Percentiles rank a stretch among this genome's conserved stretches.
phyloP scores from a whole-genome alignment of 140 eudicot genomes.

The Anethum foeniculum region DNA sequence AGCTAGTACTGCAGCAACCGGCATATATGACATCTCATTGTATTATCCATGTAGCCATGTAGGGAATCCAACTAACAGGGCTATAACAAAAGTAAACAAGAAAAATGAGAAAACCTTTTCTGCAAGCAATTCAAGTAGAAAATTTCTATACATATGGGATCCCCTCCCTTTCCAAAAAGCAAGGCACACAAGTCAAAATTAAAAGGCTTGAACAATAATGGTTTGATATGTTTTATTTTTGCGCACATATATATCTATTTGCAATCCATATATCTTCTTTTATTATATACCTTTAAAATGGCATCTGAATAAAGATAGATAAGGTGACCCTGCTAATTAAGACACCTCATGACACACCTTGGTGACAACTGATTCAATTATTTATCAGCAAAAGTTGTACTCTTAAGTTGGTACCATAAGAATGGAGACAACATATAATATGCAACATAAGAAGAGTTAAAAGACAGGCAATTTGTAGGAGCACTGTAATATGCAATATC shows the following conservation, averaged over 20 bases:
- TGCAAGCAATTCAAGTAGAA: neutral
- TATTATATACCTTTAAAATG: neutral
- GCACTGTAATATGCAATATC: neutral
- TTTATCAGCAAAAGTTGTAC: neutral
- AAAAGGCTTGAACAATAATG: neutral
- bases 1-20: too few relatives aligned
- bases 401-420: neutral
- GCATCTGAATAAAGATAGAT: neutral
- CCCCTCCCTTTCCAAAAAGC: neutral
- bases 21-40: too few relatives aligned
- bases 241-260: neutral
- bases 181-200: neutral
- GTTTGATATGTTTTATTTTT: neutral
- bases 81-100: too few relatives aligned
- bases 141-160: neutral
- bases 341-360: neutral
- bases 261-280: neutral
- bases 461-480: constrained; percentile 4
- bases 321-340: neutral
- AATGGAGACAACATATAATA: neutral
- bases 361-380: neutral
- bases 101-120: neutral
- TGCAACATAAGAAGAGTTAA: neutral
- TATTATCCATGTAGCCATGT: too few relatives aligned
- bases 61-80: too few relatives aligned